These are phyloP conservation scores for Penicillium sp. DNA, from an alignment of 2,329 filamentous ascomycete species.

Conservation along the genomic window DNA sequence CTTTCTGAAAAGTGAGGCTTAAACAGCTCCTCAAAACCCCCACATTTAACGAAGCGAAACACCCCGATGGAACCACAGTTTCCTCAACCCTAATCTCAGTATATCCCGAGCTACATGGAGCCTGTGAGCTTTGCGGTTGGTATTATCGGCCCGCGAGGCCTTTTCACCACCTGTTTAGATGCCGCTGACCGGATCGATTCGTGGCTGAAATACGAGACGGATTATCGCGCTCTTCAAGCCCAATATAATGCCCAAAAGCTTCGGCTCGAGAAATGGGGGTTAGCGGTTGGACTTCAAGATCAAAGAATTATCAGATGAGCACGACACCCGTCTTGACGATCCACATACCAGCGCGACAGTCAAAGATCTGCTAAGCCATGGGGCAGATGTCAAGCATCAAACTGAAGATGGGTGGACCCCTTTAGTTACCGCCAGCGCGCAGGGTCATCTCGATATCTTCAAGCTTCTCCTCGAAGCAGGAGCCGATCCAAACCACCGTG, in stretches of 20 bases:
- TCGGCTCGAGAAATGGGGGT: slow-evolving; percentile 11
- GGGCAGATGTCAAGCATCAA: neutral
- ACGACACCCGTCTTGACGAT: slow-evolving; percentile 9
- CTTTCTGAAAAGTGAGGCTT: neutral
- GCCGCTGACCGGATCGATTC: slow-evolving; percentile 6
- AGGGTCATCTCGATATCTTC: neutral
- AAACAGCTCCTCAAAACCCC: neutral
- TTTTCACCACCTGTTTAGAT: slow-evolving; percentile 13
- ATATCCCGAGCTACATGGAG: slow-evolving; percentile 32
- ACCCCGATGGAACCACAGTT: neutral
- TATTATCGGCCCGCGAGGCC: slow-evolving; percentile 7
- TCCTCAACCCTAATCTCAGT: neutral
- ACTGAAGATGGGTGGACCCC: neutral
- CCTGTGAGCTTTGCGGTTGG: slow-evolving; percentile 11
- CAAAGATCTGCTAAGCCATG: slow-evolving; percentile 1
- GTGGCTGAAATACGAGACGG: slow-evolving; percentile 5
- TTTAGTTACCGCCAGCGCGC: neutral
- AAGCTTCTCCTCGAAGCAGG: neutral
- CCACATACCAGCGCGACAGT: neutral
- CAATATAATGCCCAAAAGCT: slow-evolving; percentile 14
- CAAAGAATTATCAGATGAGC: slow-evolving; percentile 1
- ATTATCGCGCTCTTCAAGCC: slow-evolving; percentile 4
- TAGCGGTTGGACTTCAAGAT: slow-evolving; percentile 2
- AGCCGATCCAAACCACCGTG: neutral
- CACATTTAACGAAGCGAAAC: neutral